Conservation (phyloP, 73 alveolate species). For the Symbiodinium natans region DNA sequence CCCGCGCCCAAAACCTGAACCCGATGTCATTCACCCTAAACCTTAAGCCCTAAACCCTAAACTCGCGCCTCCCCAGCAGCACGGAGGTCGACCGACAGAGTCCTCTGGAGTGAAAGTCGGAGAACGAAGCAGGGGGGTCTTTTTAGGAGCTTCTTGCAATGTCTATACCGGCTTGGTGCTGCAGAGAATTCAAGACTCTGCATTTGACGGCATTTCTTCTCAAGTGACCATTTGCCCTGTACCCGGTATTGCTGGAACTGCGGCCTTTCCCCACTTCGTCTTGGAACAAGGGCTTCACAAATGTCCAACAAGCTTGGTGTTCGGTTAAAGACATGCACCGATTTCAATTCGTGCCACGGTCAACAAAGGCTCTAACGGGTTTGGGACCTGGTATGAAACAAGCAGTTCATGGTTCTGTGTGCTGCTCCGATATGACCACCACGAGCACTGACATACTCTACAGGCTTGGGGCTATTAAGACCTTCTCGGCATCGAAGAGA, state of each 20-base stretch:
- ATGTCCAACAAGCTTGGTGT: too few species aligned
- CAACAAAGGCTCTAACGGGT: neutral
- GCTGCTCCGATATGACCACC: neutral
- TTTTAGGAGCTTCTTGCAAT: neutral
- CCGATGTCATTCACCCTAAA: neutral
- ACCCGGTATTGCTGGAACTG: neutral
- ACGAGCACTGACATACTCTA: neutral
- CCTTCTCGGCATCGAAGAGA: neutral
- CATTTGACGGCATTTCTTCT: neutral
- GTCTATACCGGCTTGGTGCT: neutral
- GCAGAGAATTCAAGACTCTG: neutral
- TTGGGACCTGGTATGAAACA: neutral
- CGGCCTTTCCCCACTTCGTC: neutral
- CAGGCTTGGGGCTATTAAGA: neutral
- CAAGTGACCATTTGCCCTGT: neutral
- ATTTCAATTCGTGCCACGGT: too few species aligned
- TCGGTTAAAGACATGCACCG: too few species aligned
- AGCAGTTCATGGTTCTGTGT: neutral
- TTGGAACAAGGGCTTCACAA: too few species aligned
- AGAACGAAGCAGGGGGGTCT: too few species aligned
- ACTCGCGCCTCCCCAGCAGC: conserved; percentile 9
- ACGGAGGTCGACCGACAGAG: conserved; percentile 53
- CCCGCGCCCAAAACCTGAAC: neutral
- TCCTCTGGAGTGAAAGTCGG: conserved; percentile 11
- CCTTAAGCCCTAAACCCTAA: neutral